Evolutionary conservation across 768 basidiomycete genomes (phyloP).

Genomic region (Lactifluus piperatus): DNA sequence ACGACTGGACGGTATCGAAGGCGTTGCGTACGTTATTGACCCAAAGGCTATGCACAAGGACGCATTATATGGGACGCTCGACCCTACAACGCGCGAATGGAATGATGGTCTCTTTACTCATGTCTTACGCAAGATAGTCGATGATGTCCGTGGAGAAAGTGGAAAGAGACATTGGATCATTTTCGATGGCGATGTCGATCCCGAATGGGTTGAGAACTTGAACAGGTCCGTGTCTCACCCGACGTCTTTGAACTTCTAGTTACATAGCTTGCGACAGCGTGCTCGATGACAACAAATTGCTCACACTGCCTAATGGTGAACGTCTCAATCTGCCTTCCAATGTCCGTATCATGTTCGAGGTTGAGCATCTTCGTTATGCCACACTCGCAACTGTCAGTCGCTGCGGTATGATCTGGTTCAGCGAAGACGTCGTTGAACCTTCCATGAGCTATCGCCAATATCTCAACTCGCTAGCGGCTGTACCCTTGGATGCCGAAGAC

Average conservation of each 20-base stretch:
- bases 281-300: slow-evolving; percentile 94
- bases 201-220: slow-evolving; percentile 99
- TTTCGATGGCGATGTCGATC: slow-evolving; percentile 98
- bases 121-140: slow-evolving; percentile 94
- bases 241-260: neutral
- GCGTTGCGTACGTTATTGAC: slow-evolving; percentile 93
- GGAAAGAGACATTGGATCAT: slow-evolving; percentile 98
- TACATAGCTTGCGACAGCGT: slow-evolving; percentile 48
- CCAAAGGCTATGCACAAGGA: slow-evolving; percentile 99
- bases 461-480: slow-evolving; percentile 61
- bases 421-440: slow-evolving; percentile 88
- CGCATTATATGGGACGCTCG: slow-evolving; percentile 92
- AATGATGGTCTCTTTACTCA: slow-evolving; percentile 98
- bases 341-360: slow-evolving; percentile 99
- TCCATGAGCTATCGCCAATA: slow-evolving; percentile 90
- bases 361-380: slow-evolving; percentile 94
- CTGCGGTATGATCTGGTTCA: slow-evolving; percentile 99
- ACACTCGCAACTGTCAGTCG: slow-evolving; percentile 98
- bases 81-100: slow-evolving; percentile 97
- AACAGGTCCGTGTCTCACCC: slow-evolving; percentile 60
- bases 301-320: slow-evolving; percentile 96
- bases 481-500: slow-evolving; percentile 83
- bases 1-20: slow-evolving; percentile 84
- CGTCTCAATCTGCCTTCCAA: slow-evolving; percentile 94
- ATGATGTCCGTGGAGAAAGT: slow-evolving; percentile 97